Evolutionary conservation across 2,329 filamentous ascomycete genomes (phyloP).

Genomic region (Phyllosticta capitalensis): DNA sequence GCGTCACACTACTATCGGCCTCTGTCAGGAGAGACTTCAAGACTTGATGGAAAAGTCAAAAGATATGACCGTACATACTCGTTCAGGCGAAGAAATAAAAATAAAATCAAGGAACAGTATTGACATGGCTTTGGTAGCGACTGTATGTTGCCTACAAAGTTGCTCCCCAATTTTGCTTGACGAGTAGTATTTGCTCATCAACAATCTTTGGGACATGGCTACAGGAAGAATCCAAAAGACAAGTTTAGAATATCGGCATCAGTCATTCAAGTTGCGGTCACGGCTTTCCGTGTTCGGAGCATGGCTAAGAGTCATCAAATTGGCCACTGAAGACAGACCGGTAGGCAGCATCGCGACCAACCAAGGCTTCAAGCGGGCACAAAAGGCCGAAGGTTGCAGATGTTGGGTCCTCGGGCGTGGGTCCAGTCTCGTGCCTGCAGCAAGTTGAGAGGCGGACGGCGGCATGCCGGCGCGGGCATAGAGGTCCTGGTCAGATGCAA

Average conservation of each 20-base stretch:
- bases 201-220: not conserved
- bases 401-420: not conserved
- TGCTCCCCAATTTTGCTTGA: too few species aligned
- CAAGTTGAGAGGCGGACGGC: not conserved
- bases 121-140: too few species aligned
- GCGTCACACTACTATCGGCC: too few species aligned
- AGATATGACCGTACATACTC: too few species aligned
- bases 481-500: not conserved
- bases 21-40: too few species aligned
- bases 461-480: not conserved
- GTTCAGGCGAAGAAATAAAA: too few species aligned
- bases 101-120: too few species aligned
- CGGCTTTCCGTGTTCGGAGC: not conserved
- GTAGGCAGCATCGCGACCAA: not conserved
- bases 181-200: not conserved
- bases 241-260: not conserved
- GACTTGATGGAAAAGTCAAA: too few species aligned
- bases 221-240: not conserved
- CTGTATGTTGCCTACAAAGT: too few species aligned
- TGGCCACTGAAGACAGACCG: not conserved
- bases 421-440: not conserved
- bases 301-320: not conserved
- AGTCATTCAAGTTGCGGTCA: not conserved
- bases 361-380: not conserved
- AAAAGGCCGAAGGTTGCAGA: not conserved